Conservation (phyloP, 2,329 filamentous ascomycete species). For the Phyllosticta capitalensis region DNA sequence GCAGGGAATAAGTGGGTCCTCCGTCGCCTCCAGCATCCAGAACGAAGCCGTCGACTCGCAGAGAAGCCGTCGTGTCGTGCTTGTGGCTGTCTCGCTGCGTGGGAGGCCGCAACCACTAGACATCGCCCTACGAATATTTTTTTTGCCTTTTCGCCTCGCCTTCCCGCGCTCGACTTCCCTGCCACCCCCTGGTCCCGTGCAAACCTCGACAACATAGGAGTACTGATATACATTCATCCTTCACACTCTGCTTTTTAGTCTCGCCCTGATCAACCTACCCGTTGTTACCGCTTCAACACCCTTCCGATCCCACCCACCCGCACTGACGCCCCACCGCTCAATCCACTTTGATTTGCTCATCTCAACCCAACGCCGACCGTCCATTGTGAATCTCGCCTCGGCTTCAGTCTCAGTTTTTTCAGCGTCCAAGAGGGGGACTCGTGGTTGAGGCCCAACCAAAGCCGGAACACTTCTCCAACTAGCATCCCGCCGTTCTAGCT, state of each 20-base stretch:
- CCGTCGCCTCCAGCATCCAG: background rate
- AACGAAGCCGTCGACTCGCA: background rate
- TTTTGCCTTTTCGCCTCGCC: background rate
- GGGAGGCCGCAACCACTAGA: background rate
- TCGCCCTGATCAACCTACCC: conserved; percentile 10
- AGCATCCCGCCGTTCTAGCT: background rate
- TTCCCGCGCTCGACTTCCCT: background rate
- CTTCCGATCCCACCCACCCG: conserved; percentile 5
- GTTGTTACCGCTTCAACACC: background rate
- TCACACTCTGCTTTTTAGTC: conserved; percentile 4
- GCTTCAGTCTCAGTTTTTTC: background rate
- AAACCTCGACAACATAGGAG: background rate
- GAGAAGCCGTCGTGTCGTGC: background rate
- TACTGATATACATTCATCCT: background rate
- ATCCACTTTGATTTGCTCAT: conserved; percentile 2
- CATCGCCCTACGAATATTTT: background rate
- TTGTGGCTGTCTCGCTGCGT: background rate
- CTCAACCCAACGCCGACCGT: conserved; percentile 1
- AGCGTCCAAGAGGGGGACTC: background rate
- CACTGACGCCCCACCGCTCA: background rate
- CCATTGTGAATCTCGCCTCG: conserved; percentile 9
- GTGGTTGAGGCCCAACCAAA: conserved; percentile 9
- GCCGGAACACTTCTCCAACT: background rate
- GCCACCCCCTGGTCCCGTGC: no score
- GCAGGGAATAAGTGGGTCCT: background rate